phyloP scores from a whole-genome alignment of 1,284 basidiomycete species.

The Fomitopsis betulina region DNA sequence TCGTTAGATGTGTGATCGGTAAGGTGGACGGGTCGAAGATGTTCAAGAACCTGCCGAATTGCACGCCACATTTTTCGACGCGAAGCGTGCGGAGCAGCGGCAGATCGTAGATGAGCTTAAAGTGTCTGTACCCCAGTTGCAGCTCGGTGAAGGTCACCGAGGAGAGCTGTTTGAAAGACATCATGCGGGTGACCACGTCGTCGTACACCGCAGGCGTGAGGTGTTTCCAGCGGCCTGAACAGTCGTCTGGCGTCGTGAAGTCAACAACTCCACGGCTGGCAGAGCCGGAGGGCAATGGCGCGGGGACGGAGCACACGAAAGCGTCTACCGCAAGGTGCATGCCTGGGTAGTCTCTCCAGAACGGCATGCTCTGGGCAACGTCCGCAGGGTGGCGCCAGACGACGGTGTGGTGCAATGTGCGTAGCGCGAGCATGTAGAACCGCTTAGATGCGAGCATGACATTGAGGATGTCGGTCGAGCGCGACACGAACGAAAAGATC shows the following conservation, averaged over 20 bases:
- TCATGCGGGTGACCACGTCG: constrained; percentile 25
- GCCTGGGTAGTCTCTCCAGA: constrained; percentile 17
- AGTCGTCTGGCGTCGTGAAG: not conserved
- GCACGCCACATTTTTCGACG: constrained; percentile 32
- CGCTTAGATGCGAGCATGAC: constrained; percentile 27
- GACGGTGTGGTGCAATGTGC: constrained; percentile 33
- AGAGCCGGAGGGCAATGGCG: constrained; percentile 12
- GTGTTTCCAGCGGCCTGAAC: not conserved
- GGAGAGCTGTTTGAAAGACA: constrained; percentile 28
- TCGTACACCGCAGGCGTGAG: constrained; percentile 24
- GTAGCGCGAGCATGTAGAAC: constrained; percentile 28
- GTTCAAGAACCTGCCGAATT: constrained; percentile 13
- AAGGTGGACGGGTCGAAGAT: constrained; percentile 25
- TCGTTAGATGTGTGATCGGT: constrained; percentile 34
- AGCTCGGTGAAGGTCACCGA: constrained; percentile 30
- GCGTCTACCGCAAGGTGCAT: constrained; percentile 18
- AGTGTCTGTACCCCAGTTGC: constrained; percentile 29
- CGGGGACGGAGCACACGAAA: constrained; percentile 20
- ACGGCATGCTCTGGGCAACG: constrained; percentile 16
- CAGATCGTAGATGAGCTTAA: constrained; percentile 29
- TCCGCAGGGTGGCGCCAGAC: constrained; percentile 28
- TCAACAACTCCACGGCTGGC: not conserved
- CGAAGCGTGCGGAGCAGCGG: constrained; percentile 29
- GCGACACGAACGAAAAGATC: constrained; percentile 27
- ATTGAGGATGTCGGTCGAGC: constrained; percentile 26